Evolutionary conservation across 2,329 filamentous ascomycete species (phyloP), one percentile per base, ranked within the genome.

Genomic region (Colletotrichum sp.): DNA sequence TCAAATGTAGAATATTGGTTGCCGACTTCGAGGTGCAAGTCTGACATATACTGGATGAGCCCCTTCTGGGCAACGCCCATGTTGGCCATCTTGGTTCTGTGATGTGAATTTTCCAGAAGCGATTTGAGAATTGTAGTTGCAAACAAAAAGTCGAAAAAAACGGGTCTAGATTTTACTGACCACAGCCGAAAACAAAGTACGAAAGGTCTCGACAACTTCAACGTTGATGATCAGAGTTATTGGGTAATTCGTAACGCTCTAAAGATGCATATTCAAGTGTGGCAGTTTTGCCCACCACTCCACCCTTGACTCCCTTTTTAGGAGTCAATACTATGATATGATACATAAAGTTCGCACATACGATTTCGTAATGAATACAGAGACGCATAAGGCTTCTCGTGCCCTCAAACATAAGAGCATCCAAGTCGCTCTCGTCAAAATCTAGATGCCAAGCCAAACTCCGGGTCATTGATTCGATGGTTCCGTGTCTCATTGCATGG

Each of bases 401-500:
- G 57, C 64, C 74, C 64, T 71, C n/a, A 63, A 48, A 28, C 39
- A 34, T 44, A 34, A 65, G 63, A 68, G 44, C 73, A 68, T 61
- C 72, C 32, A 68, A 68, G 12, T 36, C 28, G 71, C 74, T 76
- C 74, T 65, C 59, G 22, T 69, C 74, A 74, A 74, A 68, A 69
- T 57, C 65, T 57, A 74, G 44, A 69, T 64, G 72, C 65, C 68
- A 75, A 68, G 39, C 75, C 65, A 32, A 77, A 77, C 75, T 77
- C 75, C 52, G 13, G 34, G 30, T 48, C 44, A 60, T 68, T 60
- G 32, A 57, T 36, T 32, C 60, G 13, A 25, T 28, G 63, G 28
- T 22, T 52, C 30, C 39, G 59, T 19, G 25, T 64, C 68, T 82
- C 82, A 90, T 75, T 95, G 95, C 95, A 99, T 98, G 79, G 92